Evolutionary conservation across 2,329 filamentous ascomycete species (phyloP), one percentile per base, ranked within the genome.

Genomic region (Penicillium occitanis): DNA sequence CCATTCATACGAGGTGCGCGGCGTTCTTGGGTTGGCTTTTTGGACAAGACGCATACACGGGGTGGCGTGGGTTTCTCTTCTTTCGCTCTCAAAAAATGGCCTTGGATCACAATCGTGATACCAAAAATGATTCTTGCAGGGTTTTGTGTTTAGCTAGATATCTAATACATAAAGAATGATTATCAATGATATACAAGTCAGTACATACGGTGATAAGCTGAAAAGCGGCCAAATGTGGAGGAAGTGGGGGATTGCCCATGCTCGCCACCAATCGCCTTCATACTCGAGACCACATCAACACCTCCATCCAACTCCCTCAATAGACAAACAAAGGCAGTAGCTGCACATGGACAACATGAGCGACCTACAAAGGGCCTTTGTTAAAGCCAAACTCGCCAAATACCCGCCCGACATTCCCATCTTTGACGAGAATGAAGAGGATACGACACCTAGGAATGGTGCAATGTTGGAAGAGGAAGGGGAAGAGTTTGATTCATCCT

Each of bases 301-400:
- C 37, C 5, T 22, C 17, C n/a, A 40, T 19, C 19, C 11, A 48
- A 19, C 48, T 51, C 5, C 25, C 1, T 19, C n/a, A 7, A 40
- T 33, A 40, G 11, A 57, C 11, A 40, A 22, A 37, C 2, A 25
- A 57, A 44, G 6, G 19, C 17, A 44, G 44, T 19, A 30, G 19
- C 25, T 60, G 50, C 11, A 30, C 13, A 66, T 66, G 65, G 65
- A 67, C 66, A 58, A 42, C 59, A 96, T 96, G 92, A 94, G 91
- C 76, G 89, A 93, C 72, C 85, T 94, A 67, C 91, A 93, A 77
- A 89, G 88, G 77, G 85, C 88, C 66, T 94, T 92, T 82, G 90
- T 89, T 68, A 92, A 91, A 80, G 84, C 90, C 64, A 92, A 91
- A 79, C 83, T 94, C 69, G 82, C 84, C 68, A 84, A 84, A 66